Evolutionary conservation across 768 basidiomycete genomes (phyloP), one percentile per base, ranked within the genome.

Genomic region (Psilocybe tampanensis): DNA sequence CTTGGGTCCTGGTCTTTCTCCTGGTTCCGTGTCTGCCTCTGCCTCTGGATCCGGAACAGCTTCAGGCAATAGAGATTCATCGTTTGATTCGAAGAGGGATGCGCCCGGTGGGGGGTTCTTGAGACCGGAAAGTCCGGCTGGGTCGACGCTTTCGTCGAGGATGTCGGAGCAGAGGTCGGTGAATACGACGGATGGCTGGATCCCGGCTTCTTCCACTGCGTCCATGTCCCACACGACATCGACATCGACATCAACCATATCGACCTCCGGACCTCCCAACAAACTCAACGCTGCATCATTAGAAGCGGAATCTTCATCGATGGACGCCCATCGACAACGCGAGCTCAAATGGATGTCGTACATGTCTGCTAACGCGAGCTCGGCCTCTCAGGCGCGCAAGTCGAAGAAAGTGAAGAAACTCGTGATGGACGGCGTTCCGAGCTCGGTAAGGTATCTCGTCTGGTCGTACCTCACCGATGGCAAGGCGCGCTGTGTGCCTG

Each of bases 391-490:
- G 61, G 82, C 89, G 1, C 79, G 85, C 48, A 94, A 90, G 76
- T 88, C 74, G 68, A 93, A 93, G 72, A 94, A 94, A 66, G 78
- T 92, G 11, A 80, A 83, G 60, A 88, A 86, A 64, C 71, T 95
- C 7, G 63, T 94, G 24, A 72, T 86, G 43, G 90, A 92, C n/a
- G 85, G 86, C 34, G 89, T 95, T 0, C 93, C 93, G 0, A 85
- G 89, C 9, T 90, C 88, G 11, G 90, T 95, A 22, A 80, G 93
- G 9, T 94, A 92, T 61, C 81, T 87, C 15, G 92, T 94, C 2
- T 95, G 93, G 93, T 84, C 85, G 17, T 86, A 88, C 66, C 70
- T 94, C 11, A 88, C 86, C 6, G 89, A 94, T 66, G 88, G 87
- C 61, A 90, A 88, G 66, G 86, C 83, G 9, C 82, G 86, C 49